phyloP scores from a whole-genome alignment of 495 filamentous ascomycete genomes.

The Xylaria telfairii region DNA sequence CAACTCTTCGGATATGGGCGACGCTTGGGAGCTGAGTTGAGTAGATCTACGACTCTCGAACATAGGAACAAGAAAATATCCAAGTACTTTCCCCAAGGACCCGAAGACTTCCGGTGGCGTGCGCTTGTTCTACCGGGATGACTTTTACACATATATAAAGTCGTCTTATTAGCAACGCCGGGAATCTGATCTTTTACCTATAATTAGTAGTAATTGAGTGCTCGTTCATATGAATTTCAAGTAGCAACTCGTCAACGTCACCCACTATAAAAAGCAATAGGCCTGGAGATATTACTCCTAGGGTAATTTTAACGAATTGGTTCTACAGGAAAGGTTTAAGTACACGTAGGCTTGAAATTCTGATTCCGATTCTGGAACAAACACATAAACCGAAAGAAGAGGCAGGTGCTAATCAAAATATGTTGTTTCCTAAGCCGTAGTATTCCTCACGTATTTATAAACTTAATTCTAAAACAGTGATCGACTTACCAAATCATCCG shows the following conservation, averaged over 20 bases:
- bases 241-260: too few species aligned
- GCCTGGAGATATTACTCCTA: too few species aligned
- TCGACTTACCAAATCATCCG: neutral
- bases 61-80: neutral
- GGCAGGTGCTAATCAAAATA: neutral
- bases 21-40: too few species aligned
- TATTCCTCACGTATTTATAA: neutral
- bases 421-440: too few species aligned
- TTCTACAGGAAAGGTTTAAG: neutral
- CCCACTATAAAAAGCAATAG: neutral
- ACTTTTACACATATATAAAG: too few species aligned
- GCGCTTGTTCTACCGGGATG: neutral
- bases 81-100: neutral
- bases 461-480: neutral
- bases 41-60: neutral
- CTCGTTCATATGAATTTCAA: too few species aligned
- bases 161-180: too few species aligned
- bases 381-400: neutral
- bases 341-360: neutral
- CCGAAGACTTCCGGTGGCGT: neutral
- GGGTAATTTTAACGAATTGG: too few species aligned
- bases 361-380: too few species aligned
- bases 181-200: too few species aligned
- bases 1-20: too few species aligned
- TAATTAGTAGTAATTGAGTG: too few species aligned